These are phyloP conservation scores for Pleurotus pulmonarius DNA, from an alignment of 768 basidiomycete genomes.

Conservation along the genomic window DNA sequence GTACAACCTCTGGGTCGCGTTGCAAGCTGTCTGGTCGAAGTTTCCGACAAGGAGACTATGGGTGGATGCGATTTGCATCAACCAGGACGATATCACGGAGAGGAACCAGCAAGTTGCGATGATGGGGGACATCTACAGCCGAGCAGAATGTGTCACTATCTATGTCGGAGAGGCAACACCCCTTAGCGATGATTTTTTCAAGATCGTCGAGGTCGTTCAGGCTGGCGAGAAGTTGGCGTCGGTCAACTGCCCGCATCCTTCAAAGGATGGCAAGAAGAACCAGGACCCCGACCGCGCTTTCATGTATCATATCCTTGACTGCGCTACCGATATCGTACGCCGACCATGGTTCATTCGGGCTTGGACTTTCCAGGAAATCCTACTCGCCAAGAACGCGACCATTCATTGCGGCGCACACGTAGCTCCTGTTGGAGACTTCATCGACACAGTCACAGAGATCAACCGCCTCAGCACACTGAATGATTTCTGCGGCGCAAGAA, in stretches of 20 bases:
- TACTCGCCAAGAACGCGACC: not conserved
- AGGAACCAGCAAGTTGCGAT: not conserved
- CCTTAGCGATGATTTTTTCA: not conserved
- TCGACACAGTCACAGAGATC: not conserved
- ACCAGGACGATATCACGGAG: not conserved
- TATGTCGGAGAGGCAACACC: not conserved
- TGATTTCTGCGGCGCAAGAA: not conserved
- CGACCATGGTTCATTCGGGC: not conserved
- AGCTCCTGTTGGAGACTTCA: not conserved
- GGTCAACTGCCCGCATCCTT: not conserved
- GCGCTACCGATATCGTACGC: not conserved
- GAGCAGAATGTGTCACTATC: not conserved
- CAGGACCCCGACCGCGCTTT: not conserved
- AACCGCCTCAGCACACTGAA: not conserved
- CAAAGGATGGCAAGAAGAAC: not conserved
- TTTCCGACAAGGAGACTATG: not conserved
- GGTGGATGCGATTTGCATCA: not conserved
- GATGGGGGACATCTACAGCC: not conserved
- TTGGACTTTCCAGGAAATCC: slow-evolving; percentile 1
- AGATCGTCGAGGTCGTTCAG: not conserved
- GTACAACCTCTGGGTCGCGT: not conserved
- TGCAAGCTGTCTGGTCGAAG: not conserved
- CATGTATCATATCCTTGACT: not conserved
- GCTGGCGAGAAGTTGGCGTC: not conserved
- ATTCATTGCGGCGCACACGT: not conserved